Percentiles rank a stretch among this genome's conserved stretches.
These are phyloP conservation scores for Tricharina praecox DNA, from an alignment of 495 filamentous ascomycete genomes.

Conservation along the genomic window DNA sequence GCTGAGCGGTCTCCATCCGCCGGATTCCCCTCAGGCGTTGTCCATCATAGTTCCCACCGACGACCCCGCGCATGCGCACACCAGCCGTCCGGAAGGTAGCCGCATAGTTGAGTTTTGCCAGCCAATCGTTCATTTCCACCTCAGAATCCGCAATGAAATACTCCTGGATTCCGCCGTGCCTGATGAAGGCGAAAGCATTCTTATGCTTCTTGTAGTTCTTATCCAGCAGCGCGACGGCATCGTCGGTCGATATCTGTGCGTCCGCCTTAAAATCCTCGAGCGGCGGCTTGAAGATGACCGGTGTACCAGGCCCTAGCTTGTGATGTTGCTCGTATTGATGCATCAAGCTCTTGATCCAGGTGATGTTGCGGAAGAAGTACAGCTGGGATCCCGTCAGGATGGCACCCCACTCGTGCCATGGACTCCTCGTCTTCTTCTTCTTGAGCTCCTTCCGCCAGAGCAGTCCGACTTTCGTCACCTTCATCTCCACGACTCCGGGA, in stretches of 20 bases:
- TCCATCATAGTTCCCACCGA: conserved; percentile 71
- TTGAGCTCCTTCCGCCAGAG: conserved; percentile 92
- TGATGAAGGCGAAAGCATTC: conserved; percentile 77
- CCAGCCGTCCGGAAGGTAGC: conserved; percentile 82
- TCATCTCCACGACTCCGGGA: conserved; percentile 90
- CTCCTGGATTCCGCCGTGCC: conserved; percentile 80
- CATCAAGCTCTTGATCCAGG: conserved; percentile 82
- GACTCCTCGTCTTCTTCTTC: conserved; percentile 84
- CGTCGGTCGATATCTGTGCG: conserved; percentile 74
- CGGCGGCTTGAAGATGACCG: conserved; percentile 76
- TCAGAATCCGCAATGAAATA: conserved; percentile 79
- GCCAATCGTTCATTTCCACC: conserved; percentile 88
- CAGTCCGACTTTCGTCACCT: conserved; percentile 87
- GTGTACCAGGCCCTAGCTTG: conserved; percentile 47
- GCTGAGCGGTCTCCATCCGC: conserved; percentile 40
- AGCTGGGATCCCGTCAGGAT: conserved; percentile 87
- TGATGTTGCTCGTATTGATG: conserved; percentile 67
- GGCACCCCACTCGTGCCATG: conserved; percentile 98
- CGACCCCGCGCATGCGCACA: conserved; percentile 75
- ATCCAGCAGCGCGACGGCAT: conserved; percentile 78
- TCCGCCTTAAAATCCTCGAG: conserved; percentile 85
- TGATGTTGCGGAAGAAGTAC: conserved; percentile 85
- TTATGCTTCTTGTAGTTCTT: conserved; percentile 88
- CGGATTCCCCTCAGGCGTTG: conserved; percentile 57
- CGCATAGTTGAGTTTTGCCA: conserved; percentile 90